phyloP scores from a whole-genome alignment of 805 yeast genomes.

The Candida glaebosa region DNA sequence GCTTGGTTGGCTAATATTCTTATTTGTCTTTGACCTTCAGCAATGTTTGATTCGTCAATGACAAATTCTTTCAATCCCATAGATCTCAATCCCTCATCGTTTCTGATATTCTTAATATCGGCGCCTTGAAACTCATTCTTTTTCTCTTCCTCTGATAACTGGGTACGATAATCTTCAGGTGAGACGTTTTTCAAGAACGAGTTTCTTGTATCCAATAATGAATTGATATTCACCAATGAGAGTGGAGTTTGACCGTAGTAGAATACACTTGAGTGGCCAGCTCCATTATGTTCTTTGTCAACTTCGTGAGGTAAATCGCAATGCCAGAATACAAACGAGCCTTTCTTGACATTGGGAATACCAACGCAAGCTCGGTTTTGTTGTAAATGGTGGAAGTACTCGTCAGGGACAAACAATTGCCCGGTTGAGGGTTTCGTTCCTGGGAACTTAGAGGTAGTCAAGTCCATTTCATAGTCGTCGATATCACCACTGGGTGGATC shows the following conservation, averaged over 20 bases:
- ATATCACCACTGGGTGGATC: conserved; percentile 12
- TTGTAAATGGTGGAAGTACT: conserved; percentile 31
- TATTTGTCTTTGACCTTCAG: conserved; percentile 22
- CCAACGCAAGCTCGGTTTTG: conserved; percentile 25
- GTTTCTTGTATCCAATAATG: conserved; percentile 14
- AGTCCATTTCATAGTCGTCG: conserved; percentile 25
- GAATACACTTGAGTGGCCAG: conserved; percentile 35
- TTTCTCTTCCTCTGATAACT: conserved; percentile 12
- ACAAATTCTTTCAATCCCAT: conserved; percentile 25
- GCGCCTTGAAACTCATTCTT: conserved; percentile 21
- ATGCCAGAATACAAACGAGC: conserved; percentile 45
- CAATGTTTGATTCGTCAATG: conserved; percentile 15
- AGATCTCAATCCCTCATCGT: conserved; percentile 19
- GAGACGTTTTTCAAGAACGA: conserved; percentile 11
- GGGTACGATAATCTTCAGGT: conserved; percentile 14
- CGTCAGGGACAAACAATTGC: conserved; percentile 24
- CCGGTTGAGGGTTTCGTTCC: conserved; percentile 37
- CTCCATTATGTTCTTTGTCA: conserved; percentile 33
- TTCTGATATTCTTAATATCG: conserved; percentile 10
- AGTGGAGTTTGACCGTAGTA: conserved; percentile 37
- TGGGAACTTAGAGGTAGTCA: conserved; percentile 31
- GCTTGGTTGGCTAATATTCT: conserved; percentile 22
- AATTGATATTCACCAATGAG: conserved; percentile 12
- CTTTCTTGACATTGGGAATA: conserved; percentile 37
- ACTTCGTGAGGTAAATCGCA: conserved; percentile 40